Conservation (phyloP, 257 asterid genomes). For the Marsdenia floribunda region DNA sequence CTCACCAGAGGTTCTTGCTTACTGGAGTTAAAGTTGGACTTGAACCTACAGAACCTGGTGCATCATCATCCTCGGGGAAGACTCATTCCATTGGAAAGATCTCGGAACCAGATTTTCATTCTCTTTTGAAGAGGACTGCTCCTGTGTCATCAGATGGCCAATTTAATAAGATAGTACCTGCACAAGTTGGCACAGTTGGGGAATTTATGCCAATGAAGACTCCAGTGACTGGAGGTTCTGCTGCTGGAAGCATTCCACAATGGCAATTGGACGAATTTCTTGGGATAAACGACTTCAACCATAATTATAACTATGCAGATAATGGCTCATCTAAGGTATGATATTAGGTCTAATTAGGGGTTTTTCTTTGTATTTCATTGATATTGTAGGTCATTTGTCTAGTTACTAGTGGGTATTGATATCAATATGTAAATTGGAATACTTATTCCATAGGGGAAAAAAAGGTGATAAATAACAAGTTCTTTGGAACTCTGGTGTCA, state of each 20-base stretch:
- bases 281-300: constrained; percentile 50
- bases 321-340: constrained; percentile 70
- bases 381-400: constrained; percentile 9
- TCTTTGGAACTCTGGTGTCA: background rate
- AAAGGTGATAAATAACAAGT: background rate
- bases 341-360: constrained; percentile 9
- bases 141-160: constrained; percentile 35
- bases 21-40: constrained; percentile 89
- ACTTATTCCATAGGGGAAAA: background rate
- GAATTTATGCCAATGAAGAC: constrained; percentile 33
- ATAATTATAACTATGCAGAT: constrained; percentile 45
- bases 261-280: constrained; percentile 85
- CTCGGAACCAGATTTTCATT: constrained; percentile 29
- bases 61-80: constrained; percentile 40
- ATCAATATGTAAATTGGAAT: background rate
- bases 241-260: constrained; percentile 47
- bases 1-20: constrained; percentile 76
- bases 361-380: constrained; percentile 1
- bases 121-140: constrained; percentile 24
- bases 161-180: constrained; percentile 24
- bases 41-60: constrained; percentile 48
- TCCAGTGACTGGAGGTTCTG: constrained; percentile 53
- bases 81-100: constrained; percentile 32
- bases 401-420: background rate
- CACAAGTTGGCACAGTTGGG: constrained; percentile 28